Conservation (phyloP, 202 grass and related monocot genomes). For the Saccharum hybrid region DNA sequence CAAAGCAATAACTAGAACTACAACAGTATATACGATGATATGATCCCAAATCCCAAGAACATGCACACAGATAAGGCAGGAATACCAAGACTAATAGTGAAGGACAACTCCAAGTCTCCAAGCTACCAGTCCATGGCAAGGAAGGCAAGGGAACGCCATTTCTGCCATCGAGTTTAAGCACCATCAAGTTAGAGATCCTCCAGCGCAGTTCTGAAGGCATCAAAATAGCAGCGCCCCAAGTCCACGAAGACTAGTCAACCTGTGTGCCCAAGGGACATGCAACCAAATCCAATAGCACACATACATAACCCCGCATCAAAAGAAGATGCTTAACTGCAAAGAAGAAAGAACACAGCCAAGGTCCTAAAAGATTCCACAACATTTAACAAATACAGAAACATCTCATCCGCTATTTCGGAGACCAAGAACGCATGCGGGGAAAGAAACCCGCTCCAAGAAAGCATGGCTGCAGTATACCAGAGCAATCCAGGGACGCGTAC, state of each 20-base stretch:
- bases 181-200: neutral
- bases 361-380: slow-evolving; percentile 7
- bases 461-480: slow-evolving; percentile 1
- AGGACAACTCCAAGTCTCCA: slow-evolving; percentile 6
- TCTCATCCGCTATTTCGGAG: neutral
- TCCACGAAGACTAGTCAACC: slow-evolving; percentile 38
- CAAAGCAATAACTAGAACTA: slow-evolving; percentile 7
- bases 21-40: slow-evolving; percentile 3
- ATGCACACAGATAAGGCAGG: slow-evolving; percentile 21
- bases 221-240: slow-evolving; percentile 28
- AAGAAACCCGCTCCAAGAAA: slow-evolving; percentile 21
- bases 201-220: slow-evolving; percentile 20
- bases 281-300: neutral
- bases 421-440: slow-evolving; percentile 24
- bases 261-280: slow-evolving; percentile 11
- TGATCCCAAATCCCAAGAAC: slow-evolving; percentile 10
- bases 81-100: neutral
- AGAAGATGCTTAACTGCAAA: slow-evolving; percentile 30
- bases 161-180: neutral
- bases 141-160: neutral
- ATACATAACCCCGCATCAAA: slow-evolving; percentile 1
- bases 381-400: neutral
- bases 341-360: neutral
- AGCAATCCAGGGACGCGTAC: neutral
- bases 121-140: neutral